These are phyloP conservation scores for Raddia guianensis DNA, from an alignment of 176 grass and related monocot genomes.

Conservation along the genomic window DNA sequence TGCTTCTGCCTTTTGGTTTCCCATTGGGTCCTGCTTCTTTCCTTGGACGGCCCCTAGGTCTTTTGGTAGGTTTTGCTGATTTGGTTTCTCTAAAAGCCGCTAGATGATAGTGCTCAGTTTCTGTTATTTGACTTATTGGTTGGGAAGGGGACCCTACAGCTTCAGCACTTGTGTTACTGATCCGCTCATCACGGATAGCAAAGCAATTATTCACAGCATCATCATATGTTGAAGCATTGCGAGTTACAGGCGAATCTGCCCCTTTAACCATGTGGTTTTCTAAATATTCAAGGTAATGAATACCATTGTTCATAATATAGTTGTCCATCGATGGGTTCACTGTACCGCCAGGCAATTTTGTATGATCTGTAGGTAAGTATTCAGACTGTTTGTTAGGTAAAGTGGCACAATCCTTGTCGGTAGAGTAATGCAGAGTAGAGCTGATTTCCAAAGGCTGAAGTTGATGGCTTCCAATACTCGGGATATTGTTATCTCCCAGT, in stretches of 20 bases:
- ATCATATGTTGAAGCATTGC: conserved; percentile 8
- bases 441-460: conserved; percentile 29
- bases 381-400: conserved; percentile 31
- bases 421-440: conserved; percentile 32
- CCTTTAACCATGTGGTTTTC: conserved; percentile 27
- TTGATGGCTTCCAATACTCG: conserved; percentile 35
- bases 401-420: conserved; percentile 5
- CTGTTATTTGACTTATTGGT: conserved; percentile 24
- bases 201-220: conserved; percentile 4
- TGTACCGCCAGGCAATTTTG: conserved; percentile 16
- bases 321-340: conserved; percentile 31
- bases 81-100: conserved; percentile 35
- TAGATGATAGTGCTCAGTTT: conserved; percentile 35
- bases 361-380: conserved; percentile 32
- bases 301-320: conserved; percentile 12
- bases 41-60: conserved; percentile 44
- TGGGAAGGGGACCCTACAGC: not conserved
- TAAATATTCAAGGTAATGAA: conserved; percentile 29
- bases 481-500: conserved; percentile 29
- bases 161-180: conserved; percentile 27
- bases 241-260: conserved; percentile 23
- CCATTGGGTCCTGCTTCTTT: conserved; percentile 36
- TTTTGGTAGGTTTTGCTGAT: conserved; percentile 40
- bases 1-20: conserved; percentile 47
- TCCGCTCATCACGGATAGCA: conserved; percentile 14